Evolutionary conservation across 2,329 filamentous ascomycete genomes (phyloP).

Genomic region (Bipolaris oryzae): DNA sequence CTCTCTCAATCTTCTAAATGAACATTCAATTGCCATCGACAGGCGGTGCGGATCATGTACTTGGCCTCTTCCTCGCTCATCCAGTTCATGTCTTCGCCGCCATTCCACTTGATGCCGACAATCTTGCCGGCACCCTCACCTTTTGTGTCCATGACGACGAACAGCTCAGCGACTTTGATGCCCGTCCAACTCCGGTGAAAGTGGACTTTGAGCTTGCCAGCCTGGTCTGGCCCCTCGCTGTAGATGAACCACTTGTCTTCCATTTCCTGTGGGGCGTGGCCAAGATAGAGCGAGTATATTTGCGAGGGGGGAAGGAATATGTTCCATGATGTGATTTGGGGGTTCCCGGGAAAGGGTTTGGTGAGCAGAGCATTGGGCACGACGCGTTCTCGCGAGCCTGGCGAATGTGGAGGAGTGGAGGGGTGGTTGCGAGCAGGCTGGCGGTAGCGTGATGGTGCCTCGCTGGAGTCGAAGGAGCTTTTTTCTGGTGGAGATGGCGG

Average conservation of each 20-base stretch:
- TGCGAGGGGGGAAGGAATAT: conserved; percentile 42
- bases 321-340: conserved; percentile 36
- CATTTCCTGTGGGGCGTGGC: conserved; percentile 30
- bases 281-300: conserved; percentile 38
- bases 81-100: conserved; percentile 31
- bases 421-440: conserved; percentile 1
- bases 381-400: conserved; percentile 15
- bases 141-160: conserved; percentile 43
- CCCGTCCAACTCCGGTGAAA: conserved; percentile 44
- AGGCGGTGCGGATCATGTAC: conserved; percentile 33
- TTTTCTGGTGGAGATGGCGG: conserved; percentile 15
- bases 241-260: conserved; percentile 45
- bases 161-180: conserved; percentile 42
- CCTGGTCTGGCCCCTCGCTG: conserved; percentile 40
- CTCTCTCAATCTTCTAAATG: conserved; percentile 60
- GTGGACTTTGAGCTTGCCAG: conserved; percentile 45
- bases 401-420: conserved; percentile 7
- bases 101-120: conserved; percentile 45
- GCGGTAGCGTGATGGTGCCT: conserved; percentile 5
- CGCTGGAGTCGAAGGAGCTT: conserved; percentile 4
- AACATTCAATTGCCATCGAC: conserved; percentile 33
- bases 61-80: conserved; percentile 40
- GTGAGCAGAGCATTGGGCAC: conserved; percentile 24
- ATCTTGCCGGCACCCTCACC: conserved; percentile 45
- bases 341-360: conserved; percentile 25